Evolutionary conservation across 495 filamentous ascomycete species (phyloP), one percentile per base, ranked within the genome.

Genomic region (Hapsidospora chrysogenum): DNA sequence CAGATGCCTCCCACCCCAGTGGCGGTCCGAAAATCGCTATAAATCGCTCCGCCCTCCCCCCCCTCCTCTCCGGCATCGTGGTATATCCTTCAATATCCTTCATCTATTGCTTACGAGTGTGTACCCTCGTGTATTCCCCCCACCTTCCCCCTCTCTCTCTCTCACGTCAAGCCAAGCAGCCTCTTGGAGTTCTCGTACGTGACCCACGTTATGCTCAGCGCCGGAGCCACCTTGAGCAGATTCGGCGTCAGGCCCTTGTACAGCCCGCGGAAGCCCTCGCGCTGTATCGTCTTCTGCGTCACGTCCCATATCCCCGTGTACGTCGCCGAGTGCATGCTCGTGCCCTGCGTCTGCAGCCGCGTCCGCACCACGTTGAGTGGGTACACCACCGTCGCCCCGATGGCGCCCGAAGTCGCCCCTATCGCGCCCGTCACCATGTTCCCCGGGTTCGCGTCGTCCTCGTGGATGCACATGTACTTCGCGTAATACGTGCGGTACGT

Each of bases 211-310:
- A 99, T 99, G 40, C 82, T 92, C 17, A 99, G 82, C 31, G 89
- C 87, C 0, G 89, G 89, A 7, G 87, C 85, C 22, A 99, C 89
- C 58, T 99, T 99, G 45, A 96, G 66, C 14, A 99, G 67, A 47
- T 96, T 99, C 17, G 89, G 89, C 18, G 87, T 94, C 39, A 95
- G 61, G 2, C 89, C 89, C 52, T 89, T 93, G 65, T 92, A 99
- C 36, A 99, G 64, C 0, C 89, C 92, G 32, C 79, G 66, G 16
- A 81, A 41, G 2, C 89, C 92, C 57, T 99, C 89, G 36, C 80
- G 70, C 42, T 72, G 63, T 27, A 93, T 53, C 16, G 92, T 96
- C 55, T 73, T 80, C 13, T 68, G 68, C 5, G 78, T 74, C 26
- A 94, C 86, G 51, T 99, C 89, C 56, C 70, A 63, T 37, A 96